Evolutionary conservation across 1,284 basidiomycete species (phyloP), one percentile per base, ranked within the genome.

Genomic region (Cryptococcus sp.): DNA sequence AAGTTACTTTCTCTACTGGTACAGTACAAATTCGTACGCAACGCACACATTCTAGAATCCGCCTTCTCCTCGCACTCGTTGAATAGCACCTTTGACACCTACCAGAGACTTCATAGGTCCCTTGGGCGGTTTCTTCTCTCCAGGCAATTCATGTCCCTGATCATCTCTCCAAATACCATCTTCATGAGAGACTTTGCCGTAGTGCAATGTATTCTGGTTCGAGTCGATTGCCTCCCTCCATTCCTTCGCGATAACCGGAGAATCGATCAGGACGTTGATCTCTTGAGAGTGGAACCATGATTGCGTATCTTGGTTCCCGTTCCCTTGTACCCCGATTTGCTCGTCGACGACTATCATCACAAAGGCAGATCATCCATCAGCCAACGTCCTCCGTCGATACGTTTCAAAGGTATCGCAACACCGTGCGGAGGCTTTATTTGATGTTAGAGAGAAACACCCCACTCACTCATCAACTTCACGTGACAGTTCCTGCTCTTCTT

Each of bases 201-300:
- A 84, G 44, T 82, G 67, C 57, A 81, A 78, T n/a, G 87, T 88
- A 66, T 85, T 86, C 77, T 89, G 87, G 70, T 87, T 87, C 17
- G 83, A 74, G 46, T 82, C 72, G 39, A 89, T 78, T 3, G 82
- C 83, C 48, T 81, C 79, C 65, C 83, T 79, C 86, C 86, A 88
- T 61, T 86, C 84, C 46, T 68, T 61, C 47, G 85, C 84, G 51
- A 88, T 80, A 38, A 79, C 73, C 3, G 79, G n/a, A 1, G 81
- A 83, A 71, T 89, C 88, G 47, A 89, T 78, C 79, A 89, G 82
- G 52, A 89, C 79, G 68, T 89, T 89, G 68, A 86, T 82, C 69
- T 89, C 88, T 65, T 88, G 85, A 43, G 84, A 86, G 75, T 89
- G 88, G 78, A 82, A 88, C 86, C 87, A 89, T 10, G 83, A 85